A percentile compares a stretch with the other conserved stretches of the same genome.
phyloP scores from a whole-genome alignment of 805 yeast genomes.

The Wickerhamiella azyma region DNA sequence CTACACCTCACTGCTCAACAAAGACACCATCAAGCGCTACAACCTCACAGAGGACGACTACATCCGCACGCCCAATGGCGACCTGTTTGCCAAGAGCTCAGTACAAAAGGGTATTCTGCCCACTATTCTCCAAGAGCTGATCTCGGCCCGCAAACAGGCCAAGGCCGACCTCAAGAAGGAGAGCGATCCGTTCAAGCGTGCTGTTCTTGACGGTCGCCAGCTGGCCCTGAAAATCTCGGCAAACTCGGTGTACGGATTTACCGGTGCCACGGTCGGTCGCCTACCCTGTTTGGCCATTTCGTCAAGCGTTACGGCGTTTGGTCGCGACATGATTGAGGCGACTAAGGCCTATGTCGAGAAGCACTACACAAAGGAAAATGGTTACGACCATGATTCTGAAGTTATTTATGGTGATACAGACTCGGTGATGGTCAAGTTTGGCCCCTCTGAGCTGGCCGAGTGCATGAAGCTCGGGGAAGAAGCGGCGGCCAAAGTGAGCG shows the following conservation, averaged over 20 bases:
- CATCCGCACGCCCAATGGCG: slow-evolving; percentile 81
- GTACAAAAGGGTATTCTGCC: slow-evolving; percentile 80
- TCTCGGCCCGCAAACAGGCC: slow-evolving; percentile 86
- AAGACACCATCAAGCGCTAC: slow-evolving; percentile 48
- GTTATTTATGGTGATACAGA: slow-evolving; percentile 98
- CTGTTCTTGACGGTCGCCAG: slow-evolving; percentile 94
- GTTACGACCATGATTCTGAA: slow-evolving; percentile 68
- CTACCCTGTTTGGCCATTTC: slow-evolving; percentile 94
- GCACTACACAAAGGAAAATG: slow-evolving; percentile 66
- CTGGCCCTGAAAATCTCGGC: slow-evolving; percentile 93
- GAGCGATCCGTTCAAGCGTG: slow-evolving; percentile 84
- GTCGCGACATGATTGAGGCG: slow-evolving; percentile 90
- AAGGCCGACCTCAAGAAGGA: slow-evolving; percentile 82
- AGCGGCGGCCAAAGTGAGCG: slow-evolving; percentile 81
- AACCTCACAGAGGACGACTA: slow-evolving; percentile 63
- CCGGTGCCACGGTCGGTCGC: slow-evolving; percentile 97
- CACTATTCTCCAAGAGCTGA: slow-evolving; percentile 74
- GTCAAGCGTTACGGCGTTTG: slow-evolving; percentile 88
- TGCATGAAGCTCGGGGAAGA: slow-evolving; percentile 90
- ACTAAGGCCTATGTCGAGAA: slow-evolving; percentile 80
- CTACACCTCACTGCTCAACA: slow-evolving; percentile 71
- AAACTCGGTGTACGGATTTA: slow-evolving; percentile 95
- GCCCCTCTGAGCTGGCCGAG: slow-evolving; percentile 59
- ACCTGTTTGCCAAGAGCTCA: slow-evolving; percentile 61
- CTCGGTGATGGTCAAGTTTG: slow-evolving; percentile 98